A percentile compares a stretch with the other conserved stretches of the same genome.
Conservation (phyloP, 2,329 filamentous ascomycete species). For the Talaromyces sp. region DNA sequence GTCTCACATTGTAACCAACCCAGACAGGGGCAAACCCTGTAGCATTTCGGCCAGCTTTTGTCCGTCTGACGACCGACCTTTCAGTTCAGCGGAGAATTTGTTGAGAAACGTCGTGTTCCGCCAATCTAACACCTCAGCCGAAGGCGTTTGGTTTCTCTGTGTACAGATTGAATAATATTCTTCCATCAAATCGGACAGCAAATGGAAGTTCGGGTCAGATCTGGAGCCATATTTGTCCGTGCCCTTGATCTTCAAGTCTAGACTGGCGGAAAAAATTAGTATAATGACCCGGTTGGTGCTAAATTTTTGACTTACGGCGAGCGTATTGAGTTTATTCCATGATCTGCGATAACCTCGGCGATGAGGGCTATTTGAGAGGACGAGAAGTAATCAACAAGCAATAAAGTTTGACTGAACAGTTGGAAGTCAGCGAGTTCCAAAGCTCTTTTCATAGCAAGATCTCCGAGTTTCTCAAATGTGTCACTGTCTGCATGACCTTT, state of each 20-base stretch:
- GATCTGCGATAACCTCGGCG: conserved; percentile 2
- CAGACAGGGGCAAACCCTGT: background rate
- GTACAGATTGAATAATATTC: conserved; percentile 3
- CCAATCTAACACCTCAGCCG: conserved; percentile 1
- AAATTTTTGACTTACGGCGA: background rate
- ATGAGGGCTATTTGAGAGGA: background rate
- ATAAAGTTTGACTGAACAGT: background rate
- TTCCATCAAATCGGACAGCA: background rate
- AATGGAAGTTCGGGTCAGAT: background rate
- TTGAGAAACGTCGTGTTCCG: background rate
- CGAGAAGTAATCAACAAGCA: background rate
- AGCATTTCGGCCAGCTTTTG: background rate
- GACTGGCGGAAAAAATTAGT: background rate
- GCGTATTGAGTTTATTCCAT: background rate
- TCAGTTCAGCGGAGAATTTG: background rate
- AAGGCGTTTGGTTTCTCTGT: background rate
- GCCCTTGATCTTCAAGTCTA: background rate
- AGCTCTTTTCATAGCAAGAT: background rate
- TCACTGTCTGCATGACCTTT: background rate
- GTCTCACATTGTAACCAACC: background rate
- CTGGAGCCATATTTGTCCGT: background rate
- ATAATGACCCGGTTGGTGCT: background rate
- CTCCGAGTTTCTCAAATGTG: background rate
- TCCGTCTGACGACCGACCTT: background rate
- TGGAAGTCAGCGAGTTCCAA: conserved; percentile 3